Percentiles rank a stretch among this genome's conserved stretches.
Evolutionary conservation across 2,329 filamentous ascomycete species (phyloP).

Genomic region (Elsinoe fawcettii): DNA sequence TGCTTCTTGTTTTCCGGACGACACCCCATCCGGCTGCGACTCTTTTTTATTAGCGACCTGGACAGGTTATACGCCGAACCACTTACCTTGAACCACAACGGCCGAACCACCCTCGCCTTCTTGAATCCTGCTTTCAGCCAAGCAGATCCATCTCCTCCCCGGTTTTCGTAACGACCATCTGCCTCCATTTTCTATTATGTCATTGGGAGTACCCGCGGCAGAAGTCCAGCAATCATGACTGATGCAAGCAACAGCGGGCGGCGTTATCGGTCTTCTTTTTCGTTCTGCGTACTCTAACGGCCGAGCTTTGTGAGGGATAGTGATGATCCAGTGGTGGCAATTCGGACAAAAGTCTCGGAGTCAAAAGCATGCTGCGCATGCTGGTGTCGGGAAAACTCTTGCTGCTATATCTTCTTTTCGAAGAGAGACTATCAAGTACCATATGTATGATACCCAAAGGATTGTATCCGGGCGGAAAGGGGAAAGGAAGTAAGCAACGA

Average conservation of each 20-base stretch:
- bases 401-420: neutral
- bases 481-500: neutral
- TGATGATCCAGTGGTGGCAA: neutral
- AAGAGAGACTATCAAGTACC: neutral
- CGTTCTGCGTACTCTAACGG: neutral
- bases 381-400: neutral
- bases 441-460: constrained; percentile 8
- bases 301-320: neutral
- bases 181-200: neutral
- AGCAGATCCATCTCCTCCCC: neutral
- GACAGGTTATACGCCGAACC: neutral
- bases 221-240: constrained; percentile 8
- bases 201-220: constrained; percentile 1
- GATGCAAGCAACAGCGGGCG: constrained; percentile 32
- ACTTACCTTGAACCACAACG: neutral
- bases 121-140: neutral
- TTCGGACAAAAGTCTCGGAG: neutral
- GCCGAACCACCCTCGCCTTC: neutral
- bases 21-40: constrained; percentile 5
- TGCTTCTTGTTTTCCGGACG: constrained; percentile 11
- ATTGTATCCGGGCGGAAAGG: neutral
- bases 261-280: neutral
- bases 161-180: neutral
- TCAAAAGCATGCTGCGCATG: neutral
- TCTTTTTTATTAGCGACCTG: constrained; percentile 7